Conservation (phyloP, 179 eudicot species). For the Silene vulgaris region DNA sequence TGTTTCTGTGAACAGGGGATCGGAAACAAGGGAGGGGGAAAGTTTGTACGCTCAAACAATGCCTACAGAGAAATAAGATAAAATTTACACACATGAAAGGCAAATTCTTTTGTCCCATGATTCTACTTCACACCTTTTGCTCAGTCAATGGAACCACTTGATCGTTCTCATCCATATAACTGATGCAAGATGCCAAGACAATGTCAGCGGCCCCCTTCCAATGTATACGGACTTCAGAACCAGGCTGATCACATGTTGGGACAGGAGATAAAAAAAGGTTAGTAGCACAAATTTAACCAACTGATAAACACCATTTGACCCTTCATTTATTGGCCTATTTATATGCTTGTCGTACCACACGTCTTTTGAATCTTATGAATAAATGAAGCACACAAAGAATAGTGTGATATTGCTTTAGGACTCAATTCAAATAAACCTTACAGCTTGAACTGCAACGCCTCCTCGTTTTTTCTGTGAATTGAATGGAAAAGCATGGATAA, state of each 20-base stretch:
- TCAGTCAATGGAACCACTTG: constrained; percentile 42
- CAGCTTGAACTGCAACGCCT: constrained; percentile 42
- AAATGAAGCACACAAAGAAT: constrained; percentile 1
- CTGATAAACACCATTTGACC: background rate
- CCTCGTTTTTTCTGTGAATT: constrained; percentile 46
- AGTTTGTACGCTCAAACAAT: background rate
- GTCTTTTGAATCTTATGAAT: background rate
- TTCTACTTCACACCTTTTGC: constrained; percentile 44
- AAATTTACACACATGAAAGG: background rate
- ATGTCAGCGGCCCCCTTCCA: constrained; percentile 99
- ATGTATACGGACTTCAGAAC: constrained; percentile 61
- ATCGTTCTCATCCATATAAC: constrained; percentile 51
- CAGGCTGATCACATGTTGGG: constrained; percentile 38
- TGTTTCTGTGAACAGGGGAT: background rate
- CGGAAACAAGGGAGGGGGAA: background rate
- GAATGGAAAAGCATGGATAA: constrained; percentile 45
- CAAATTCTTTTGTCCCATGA: background rate
- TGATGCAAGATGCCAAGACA: constrained; percentile 58
- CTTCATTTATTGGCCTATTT: too few relatives aligned
- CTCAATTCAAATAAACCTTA: constrained; percentile 16
- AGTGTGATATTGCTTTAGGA: background rate
- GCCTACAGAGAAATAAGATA: background rate
- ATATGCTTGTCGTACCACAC: background rate
- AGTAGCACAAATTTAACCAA: constrained; percentile 4
- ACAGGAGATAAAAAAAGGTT: background rate